Evolutionary conservation across 2,329 filamentous ascomycete genomes (phyloP).

Genomic region (Phialophora macrospora): DNA sequence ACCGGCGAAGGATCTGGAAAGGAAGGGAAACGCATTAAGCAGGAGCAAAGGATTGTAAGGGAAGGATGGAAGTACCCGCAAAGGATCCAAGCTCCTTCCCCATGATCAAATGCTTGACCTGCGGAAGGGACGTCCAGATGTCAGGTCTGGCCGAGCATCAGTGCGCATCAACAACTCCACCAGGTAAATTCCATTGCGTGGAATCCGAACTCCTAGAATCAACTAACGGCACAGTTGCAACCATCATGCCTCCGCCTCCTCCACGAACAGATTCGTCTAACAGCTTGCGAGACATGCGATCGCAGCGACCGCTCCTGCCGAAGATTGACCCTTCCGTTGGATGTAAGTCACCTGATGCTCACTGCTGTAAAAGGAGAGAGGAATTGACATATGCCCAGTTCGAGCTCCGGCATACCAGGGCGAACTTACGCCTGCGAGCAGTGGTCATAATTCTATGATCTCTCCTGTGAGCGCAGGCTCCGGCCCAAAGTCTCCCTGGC

Average conservation of each 20-base stretch:
- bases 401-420: constrained; percentile 25
- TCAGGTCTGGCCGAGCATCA: constrained; percentile 84
- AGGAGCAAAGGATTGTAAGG: constrained; percentile 17
- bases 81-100: constrained; percentile 74
- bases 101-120: constrained; percentile 85
- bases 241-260: constrained; percentile 25
- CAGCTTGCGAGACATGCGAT: constrained; percentile 20
- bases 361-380: not conserved
- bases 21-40: not conserved
- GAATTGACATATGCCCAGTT: constrained; percentile 18
- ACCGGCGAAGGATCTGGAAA: not conserved
- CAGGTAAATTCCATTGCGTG: constrained; percentile 43
- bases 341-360: constrained; percentile 25
- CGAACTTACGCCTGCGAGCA: constrained; percentile 68
- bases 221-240: constrained; percentile 24
- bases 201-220: constrained; percentile 10
- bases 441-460: constrained; percentile 62
- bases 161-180: constrained; percentile 55
- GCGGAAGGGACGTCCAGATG: constrained; percentile 77
- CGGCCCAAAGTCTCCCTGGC: constrained; percentile 50
- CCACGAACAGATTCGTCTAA: constrained; percentile 29
- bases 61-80: constrained; percentile 31
- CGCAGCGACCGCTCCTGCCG: constrained; percentile 29
- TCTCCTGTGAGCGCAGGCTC: constrained; percentile 67
- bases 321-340: constrained; percentile 33